These are phyloP conservation scores for Quercus variabilis DNA, from an alignment of 306 rosid genomes.

Conservation along the genomic window DNA sequence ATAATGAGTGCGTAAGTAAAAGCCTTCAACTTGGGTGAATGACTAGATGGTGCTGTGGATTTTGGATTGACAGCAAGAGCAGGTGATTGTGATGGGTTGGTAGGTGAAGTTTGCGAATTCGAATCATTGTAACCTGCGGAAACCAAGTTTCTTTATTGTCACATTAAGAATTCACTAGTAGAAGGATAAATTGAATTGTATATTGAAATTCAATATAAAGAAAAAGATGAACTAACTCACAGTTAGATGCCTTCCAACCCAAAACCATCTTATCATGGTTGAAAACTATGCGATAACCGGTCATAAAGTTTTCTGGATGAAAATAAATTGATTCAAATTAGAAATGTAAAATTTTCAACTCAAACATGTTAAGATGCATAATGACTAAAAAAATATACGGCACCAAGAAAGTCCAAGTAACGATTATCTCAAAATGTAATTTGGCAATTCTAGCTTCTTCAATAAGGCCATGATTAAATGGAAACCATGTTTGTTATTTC, in stretches of 20 bases:
- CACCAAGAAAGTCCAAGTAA: background rate
- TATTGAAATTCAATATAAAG: background rate
- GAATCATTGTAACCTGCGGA: slow-evolving; percentile 52
- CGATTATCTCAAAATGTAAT: background rate
- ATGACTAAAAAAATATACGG: too few relatives aligned
- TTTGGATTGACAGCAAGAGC: slow-evolving; percentile 40
- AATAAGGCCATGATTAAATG: too few relatives aligned
- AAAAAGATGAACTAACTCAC: slow-evolving; percentile 44
- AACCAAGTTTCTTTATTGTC: slow-evolving; percentile 7
- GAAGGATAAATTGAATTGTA: background rate
- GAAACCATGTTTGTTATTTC: too few relatives aligned
- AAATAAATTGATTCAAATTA: slow-evolving; percentile 11
- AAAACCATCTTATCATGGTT: slow-evolving; percentile 70
- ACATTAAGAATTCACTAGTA: background rate
- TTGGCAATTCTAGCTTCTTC: background rate
- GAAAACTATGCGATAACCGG: slow-evolving; percentile 71
- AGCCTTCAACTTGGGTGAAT: slow-evolving; percentile 39
- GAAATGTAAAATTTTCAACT: background rate
- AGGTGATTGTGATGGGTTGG: slow-evolving; percentile 37
- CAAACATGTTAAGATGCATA: background rate
- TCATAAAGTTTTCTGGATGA: slow-evolving; percentile 92
- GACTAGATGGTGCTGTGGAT: slow-evolving; percentile 32
- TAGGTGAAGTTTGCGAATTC: slow-evolving; percentile 30
- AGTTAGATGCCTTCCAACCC: slow-evolving; percentile 71
- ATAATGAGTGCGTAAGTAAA: slow-evolving; percentile 16